Base-by-base conservation (phyloP, 2,329 filamentous ascomycete genomes). In the Nannizzia gypsea region DNA sequence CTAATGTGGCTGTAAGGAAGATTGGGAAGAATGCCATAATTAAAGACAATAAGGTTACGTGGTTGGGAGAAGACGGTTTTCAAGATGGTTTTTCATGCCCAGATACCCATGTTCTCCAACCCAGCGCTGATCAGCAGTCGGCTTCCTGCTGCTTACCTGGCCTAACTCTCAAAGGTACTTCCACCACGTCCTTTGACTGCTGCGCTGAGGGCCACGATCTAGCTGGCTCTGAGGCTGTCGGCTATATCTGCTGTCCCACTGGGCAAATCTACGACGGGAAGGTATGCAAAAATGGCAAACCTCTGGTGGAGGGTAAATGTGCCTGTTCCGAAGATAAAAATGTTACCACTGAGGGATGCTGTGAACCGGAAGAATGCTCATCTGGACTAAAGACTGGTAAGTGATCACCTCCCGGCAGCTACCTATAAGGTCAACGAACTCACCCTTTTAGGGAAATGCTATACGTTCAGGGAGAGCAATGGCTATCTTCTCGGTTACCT, bases 381-480 rank as follows among this genome's bases (percentile, higher is more conserved):
- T 58, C 56, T 9, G 56, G 56, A 3, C 26, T 58, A 20, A 48
- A 58, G 22, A 58, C 56, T 8, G 56, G 56, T 58, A 48, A 17
- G 56, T 40, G 3, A 9, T 38, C n/a, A n/a, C 11, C 42, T 28
- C 20, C 38, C 48, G 31, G 6, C 38, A 20, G n/a, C 4, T 17
- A 17, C 11, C n/a, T 42, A 17, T 42, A 42, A 36, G 13, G n/a
- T n/a, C 38, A 42, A n/a, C 6, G 15, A 42, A 6, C n/a, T 42
- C 15, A 42, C 38, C n/a, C n/a, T 17, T 42, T 4, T 48, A 58
- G 56, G 56, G 17, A 58, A 58, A 58, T 58, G 56, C 26, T 58
- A 58, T 42, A 44, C 38, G 0, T 46, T 58, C 11, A 20, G 17
- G 9, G 38, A 46, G 2, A 44, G 26, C 4, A 58, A 58, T 26